Evolutionary conservation across 202 grass and related monocot genomes (phyloP).

Genomic region (Hordeum pubiflorum): DNA sequence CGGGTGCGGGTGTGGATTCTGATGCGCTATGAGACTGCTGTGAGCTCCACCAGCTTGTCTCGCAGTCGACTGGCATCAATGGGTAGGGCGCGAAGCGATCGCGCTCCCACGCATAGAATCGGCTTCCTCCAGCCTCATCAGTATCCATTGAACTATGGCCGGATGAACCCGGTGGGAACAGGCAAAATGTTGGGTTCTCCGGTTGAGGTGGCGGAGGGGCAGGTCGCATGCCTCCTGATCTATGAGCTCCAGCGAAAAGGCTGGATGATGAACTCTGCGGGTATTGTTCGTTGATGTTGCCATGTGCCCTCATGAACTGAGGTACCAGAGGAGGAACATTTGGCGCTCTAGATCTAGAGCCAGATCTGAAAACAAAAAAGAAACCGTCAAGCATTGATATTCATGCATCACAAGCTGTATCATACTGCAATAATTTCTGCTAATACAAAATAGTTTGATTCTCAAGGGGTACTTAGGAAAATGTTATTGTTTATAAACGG

Average conservation of each 20-base stretch:
- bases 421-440: neutral
- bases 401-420: neutral
- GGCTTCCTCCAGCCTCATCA: slow-evolving; percentile 57
- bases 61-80: slow-evolving; percentile 56
- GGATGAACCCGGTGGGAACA: slow-evolving; percentile 53
- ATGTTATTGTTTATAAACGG: neutral
- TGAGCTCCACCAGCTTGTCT: slow-evolving; percentile 67
- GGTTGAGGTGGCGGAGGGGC: slow-evolving; percentile 27
- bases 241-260: slow-evolving; percentile 47
- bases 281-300: slow-evolving; percentile 54
- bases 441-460: neutral
- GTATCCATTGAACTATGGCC: slow-evolving; percentile 47
- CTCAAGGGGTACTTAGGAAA: neutral
- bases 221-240: slow-evolving; percentile 43
- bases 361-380: slow-evolving; percentile 37
- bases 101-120: slow-evolving; percentile 82
- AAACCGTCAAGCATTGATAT: neutral
- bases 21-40: slow-evolving; percentile 43
- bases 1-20: slow-evolving; percentile 22
- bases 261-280: slow-evolving; percentile 44
- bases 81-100: slow-evolving; percentile 73
- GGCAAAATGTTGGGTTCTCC: slow-evolving; percentile 48
- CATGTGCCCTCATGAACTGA: slow-evolving; percentile 56
- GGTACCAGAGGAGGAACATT: slow-evolving; percentile 64
- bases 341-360: slow-evolving; percentile 65